Base-by-base conservation (phyloP, 371 early-diverging fungal genomes). In the Mucor indicus region DNA sequence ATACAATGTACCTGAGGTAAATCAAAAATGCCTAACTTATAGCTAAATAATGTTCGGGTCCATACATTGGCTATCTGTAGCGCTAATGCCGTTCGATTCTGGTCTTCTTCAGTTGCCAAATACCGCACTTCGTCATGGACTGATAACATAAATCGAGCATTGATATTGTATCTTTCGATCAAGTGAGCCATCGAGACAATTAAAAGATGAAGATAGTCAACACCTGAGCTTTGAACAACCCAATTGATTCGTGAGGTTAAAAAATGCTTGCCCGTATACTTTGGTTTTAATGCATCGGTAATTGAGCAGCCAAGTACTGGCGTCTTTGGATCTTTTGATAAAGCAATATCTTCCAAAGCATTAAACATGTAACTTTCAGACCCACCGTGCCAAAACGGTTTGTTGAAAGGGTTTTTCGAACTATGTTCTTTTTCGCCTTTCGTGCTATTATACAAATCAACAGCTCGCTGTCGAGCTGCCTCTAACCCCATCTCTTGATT, bases 221-320 rank as follows among this genome's bases (percentile, higher is more conserved):
- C 98, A 19, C 97, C 98, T 1, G 94, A 93, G n/a, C 95, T 95
- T 61, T 98, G 98, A 0, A 98, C 98, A 1, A 89, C 95, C 98
- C 98, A 98, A 63, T 98, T 98, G 43, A 96, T 77, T 7, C 98
- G 79, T 16, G 90, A 91, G 0, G 95, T 92, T 70, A 92, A 70
- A 57, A 81, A 96, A 64, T 79, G 78, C 5, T 64, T 62, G 11
- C 83, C 81, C 4, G 89, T 84, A 25, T 83, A 68, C 39, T 65
- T 56, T 4, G 90, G 88, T 40, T 81, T 75, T 45, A 98, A 60
- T 1, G 92, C 85, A 32, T 92, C 88, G 4, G 96, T 92, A 22
- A 98, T 93, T 17, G 80, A 80, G 62, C 93, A 95, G 7, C 86
- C 84, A 27, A 96, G 72, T 1, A 87, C 89, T 0, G 98, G 98